phyloP scores from a whole-genome alignment of 306 rosid species.

The Luffa acutangula region DNA sequence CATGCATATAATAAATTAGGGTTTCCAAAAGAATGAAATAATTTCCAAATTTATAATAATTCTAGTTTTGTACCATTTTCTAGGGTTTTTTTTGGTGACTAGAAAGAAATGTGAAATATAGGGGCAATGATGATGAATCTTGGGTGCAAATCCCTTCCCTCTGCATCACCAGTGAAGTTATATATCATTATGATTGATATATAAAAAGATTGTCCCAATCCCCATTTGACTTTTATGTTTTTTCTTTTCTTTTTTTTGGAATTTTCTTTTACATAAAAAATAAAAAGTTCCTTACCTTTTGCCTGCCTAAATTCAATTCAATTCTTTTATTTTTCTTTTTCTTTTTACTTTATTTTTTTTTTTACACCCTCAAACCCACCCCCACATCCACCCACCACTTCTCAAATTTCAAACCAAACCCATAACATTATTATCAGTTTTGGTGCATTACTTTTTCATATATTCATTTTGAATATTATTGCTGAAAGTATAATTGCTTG shows the following conservation, averaged over 20 bases:
- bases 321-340: neutral
- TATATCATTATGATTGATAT: constrained; percentile 55
- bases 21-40: too few relatives aligned
- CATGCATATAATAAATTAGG: too few relatives aligned
- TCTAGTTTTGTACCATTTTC: constrained; percentile 9
- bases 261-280: neutral
- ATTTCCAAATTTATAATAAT: too few relatives aligned
- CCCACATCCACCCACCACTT: constrained; percentile 53
- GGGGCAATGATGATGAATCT: constrained; percentile 78
- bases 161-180: constrained; percentile 46
- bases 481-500: neutral
- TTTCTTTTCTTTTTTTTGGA: neutral
- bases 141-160: constrained; percentile 63
- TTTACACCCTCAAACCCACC: constrained; percentile 29
- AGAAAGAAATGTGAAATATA: constrained; percentile 25
- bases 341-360: neutral
- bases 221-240: constrained; percentile 47
- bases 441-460: neutral
- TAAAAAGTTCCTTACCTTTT: constrained; percentile 1
- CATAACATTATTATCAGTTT: constrained; percentile 39
- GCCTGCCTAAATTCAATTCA: neutral
- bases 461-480: neutral
- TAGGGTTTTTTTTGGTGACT: constrained; percentile 34
- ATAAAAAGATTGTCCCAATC: constrained; percentile 28
- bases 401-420: constrained; percentile 62